A percentile compares a stretch with the other conserved stretches of the same genome.
These are phyloP conservation scores for Hymenotorrendiella dingleyae DNA, from an alignment of 2,329 filamentous ascomycete genomes.

Conservation along the genomic window DNA sequence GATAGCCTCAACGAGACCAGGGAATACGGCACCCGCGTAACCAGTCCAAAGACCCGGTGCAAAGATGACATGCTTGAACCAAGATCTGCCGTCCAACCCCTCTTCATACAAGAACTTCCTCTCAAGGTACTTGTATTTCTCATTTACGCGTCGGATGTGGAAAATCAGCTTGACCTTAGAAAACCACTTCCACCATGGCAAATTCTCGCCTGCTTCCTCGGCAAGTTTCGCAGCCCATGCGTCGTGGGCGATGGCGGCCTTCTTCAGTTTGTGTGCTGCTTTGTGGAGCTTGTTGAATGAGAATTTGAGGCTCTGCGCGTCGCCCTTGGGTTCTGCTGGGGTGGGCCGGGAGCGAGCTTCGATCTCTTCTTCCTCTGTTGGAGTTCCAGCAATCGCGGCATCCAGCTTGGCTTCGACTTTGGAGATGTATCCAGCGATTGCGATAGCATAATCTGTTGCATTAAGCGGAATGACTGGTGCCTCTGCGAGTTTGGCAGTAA, in stretches of 20 bases:
- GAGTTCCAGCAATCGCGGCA: slow-evolving; percentile 12
- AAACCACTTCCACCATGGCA: slow-evolving; percentile 77
- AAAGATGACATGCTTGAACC: slow-evolving; percentile 96
- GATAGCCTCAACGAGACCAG: slow-evolving; percentile 57
- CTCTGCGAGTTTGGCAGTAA: slow-evolving; percentile 44
- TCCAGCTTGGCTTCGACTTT: slow-evolving; percentile 27
- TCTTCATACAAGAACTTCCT: slow-evolving; percentile 68
- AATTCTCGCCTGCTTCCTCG: slow-evolving; percentile 42
- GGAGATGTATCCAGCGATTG: slow-evolving; percentile 27
- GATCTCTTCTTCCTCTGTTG: slow-evolving; percentile 22
- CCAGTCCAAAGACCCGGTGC: slow-evolving; percentile 89
- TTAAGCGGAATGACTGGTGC: slow-evolving; percentile 46
- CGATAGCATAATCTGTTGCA: slow-evolving; percentile 38
- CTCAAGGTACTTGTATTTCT: slow-evolving; percentile 79
- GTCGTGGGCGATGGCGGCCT: slow-evolving; percentile 25
- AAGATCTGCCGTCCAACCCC: slow-evolving; percentile 72
- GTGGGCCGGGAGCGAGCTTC: slow-evolving; percentile 27
- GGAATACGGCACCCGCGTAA: slow-evolving; percentile 70
- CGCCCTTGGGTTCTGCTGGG: slow-evolving; percentile 13
- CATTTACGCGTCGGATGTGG: slow-evolving; percentile 63
- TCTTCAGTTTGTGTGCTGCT: slow-evolving; percentile 20
- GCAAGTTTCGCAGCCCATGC: slow-evolving; percentile 24
- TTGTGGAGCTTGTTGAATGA: slow-evolving; percentile 26
- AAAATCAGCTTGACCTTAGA: slow-evolving; percentile 58
- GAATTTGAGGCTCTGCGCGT: slow-evolving; percentile 19